Evolutionary conservation across 768 basidiomycete species (phyloP).

Genomic region (Pisolithus tinctorius): DNA sequence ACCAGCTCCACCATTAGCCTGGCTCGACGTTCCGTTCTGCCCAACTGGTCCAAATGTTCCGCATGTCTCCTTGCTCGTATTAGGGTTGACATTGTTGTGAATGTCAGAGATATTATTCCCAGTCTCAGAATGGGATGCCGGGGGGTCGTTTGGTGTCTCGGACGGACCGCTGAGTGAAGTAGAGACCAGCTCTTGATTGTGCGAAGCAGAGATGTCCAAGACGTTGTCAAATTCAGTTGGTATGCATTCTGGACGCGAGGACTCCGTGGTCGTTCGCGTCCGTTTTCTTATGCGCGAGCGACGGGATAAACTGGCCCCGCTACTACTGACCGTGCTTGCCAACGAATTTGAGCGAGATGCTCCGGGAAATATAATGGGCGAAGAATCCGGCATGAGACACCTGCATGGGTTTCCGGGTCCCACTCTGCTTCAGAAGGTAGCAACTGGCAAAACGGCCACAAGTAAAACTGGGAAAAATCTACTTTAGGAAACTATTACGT

Average conservation of each 20-base stretch:
- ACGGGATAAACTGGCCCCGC: constrained; percentile 45
- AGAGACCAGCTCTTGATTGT: constrained; percentile 9
- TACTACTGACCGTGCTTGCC: constrained; percentile 39
- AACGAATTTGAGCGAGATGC: constrained; percentile 28
- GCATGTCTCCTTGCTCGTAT: constrained; percentile 22
- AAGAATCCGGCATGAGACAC: constrained; percentile 27
- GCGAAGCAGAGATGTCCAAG: constrained; percentile 23
- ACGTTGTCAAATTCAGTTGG: constrained; percentile 12
- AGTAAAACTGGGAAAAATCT: background rate
- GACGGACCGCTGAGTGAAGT: constrained; percentile 5
- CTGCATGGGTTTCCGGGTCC: constrained; percentile 16
- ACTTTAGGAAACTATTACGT: background rate
- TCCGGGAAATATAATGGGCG: constrained; percentile 19
- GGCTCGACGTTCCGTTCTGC: constrained; percentile 6
- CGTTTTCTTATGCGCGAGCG: constrained; percentile 44
- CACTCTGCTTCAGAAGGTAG: constrained; percentile 5
- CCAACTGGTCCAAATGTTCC: constrained; percentile 19
- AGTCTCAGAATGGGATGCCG: constrained; percentile 11
- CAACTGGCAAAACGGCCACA: constrained; percentile 1
- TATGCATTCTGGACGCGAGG: constrained; percentile 18
- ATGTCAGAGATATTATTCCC: constrained; percentile 7
- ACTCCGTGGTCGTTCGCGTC: constrained; percentile 43
- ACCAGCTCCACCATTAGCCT: background rate
- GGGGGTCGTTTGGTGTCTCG: constrained; percentile 4
- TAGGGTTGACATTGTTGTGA: constrained; percentile 5